A percentile compares a stretch with the other conserved stretches of the same genome.
Conservation (phyloP, 2,329 filamentous ascomycete species). For the Chaetomium olivaceum region DNA sequence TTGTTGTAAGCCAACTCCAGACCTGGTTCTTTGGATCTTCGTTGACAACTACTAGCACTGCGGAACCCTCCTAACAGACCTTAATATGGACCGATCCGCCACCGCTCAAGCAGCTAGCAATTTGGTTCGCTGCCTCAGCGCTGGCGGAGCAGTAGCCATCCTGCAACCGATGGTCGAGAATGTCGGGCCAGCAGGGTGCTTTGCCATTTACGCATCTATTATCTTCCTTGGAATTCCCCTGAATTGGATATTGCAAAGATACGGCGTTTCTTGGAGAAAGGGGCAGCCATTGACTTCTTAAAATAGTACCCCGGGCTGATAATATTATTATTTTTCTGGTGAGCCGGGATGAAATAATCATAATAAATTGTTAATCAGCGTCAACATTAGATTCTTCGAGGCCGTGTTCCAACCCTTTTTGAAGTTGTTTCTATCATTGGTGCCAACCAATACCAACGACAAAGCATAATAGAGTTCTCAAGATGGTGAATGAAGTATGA, state of each 20-base stretch:
- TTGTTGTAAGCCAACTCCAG: not conserved
- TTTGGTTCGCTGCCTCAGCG: constrained; percentile 33
- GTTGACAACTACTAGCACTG: constrained; percentile 12
- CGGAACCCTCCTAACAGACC: constrained; percentile 35
- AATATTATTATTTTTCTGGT: not conserved
- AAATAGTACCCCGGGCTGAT: too few species aligned
- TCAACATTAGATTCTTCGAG: too few species aligned
- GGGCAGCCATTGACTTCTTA: constrained; percentile 6
- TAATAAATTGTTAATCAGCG: too few species aligned
- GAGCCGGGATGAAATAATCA: too few species aligned
- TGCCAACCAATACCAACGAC: too few species aligned
- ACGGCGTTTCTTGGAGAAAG: constrained; percentile 17
- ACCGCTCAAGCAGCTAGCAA: constrained; percentile 35
- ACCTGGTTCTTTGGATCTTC: too few species aligned
- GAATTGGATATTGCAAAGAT: constrained; percentile 12
- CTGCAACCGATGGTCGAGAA: constrained; percentile 31
- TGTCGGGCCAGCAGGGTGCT: constrained; percentile 30
- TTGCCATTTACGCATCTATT: constrained; percentile 29
- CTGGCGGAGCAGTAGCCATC: constrained; percentile 32
- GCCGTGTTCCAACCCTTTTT: too few species aligned
- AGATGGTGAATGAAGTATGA: too few species aligned
- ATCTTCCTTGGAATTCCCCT: constrained; percentile 8
- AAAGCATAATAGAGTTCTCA: too few species aligned
- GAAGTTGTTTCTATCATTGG: too few species aligned
- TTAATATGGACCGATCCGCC: constrained; percentile 32